A percentile compares a stretch with the other conserved stretches of the same genome.
phyloP scores from a whole-genome alignment of 1,284 basidiomycete genomes.

The Fomitopsis schrenkii region DNA sequence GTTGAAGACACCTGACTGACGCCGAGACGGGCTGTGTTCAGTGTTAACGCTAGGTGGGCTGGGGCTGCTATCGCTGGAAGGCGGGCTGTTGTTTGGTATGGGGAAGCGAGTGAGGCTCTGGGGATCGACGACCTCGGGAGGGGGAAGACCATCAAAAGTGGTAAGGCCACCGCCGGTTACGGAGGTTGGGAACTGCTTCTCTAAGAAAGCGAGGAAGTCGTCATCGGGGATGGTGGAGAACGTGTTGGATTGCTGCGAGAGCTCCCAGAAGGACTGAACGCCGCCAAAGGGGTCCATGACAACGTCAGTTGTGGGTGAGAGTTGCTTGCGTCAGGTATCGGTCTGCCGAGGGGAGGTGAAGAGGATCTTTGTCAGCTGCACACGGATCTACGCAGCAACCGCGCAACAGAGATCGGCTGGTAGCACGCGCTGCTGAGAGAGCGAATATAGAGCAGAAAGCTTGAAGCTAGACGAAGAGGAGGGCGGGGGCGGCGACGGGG shows the following conservation, averaged over 20 bases:
- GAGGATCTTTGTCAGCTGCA: slow-evolving; percentile 6
- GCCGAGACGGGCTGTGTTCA: slow-evolving; percentile 25
- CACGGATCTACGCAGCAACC: slow-evolving; percentile 11
- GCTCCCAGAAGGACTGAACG: slow-evolving; percentile 58
- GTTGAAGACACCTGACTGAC: slow-evolving; percentile 30
- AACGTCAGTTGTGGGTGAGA: background rate
- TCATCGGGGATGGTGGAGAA: slow-evolving; percentile 69
- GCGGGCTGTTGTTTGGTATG: slow-evolving; percentile 33
- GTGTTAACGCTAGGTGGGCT: slow-evolving; percentile 56
- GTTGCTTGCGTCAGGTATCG: slow-evolving; percentile 6
- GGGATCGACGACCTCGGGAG: slow-evolving; percentile 46
- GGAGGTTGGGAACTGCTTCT: slow-evolving; percentile 58
- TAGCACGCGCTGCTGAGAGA: background rate
- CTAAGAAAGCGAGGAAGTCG: slow-evolving; percentile 73
- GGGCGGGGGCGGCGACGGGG: slow-evolving; percentile 2
- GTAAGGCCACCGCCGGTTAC: slow-evolving; percentile 14
- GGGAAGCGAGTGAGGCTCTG: slow-evolving; percentile 45
- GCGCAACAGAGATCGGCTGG: slow-evolving; percentile 10
- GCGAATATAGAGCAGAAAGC: background rate
- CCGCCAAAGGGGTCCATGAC: slow-evolving; percentile 32
- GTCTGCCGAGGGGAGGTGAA: slow-evolving; percentile 9
- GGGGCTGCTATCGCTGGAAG: slow-evolving; percentile 66
- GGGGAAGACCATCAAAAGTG: slow-evolving; percentile 15
- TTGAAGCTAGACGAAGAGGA: slow-evolving; percentile 3
- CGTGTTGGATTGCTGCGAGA: slow-evolving; percentile 49